Conservation (phyloP, 768 basidiomycete species). For the Leucogyrophana mollusca region DNA sequence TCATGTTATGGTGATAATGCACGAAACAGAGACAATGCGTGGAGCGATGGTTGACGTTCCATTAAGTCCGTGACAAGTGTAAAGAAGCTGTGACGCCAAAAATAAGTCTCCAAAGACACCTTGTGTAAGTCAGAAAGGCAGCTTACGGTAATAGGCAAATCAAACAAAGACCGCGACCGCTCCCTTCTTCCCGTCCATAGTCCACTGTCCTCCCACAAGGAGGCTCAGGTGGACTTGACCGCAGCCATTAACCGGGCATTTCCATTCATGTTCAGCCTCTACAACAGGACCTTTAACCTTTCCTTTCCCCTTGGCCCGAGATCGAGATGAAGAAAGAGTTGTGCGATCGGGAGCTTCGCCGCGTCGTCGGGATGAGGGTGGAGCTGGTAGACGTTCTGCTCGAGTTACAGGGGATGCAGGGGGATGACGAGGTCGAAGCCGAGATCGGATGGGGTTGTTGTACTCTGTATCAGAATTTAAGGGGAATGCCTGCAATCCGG, state of each 20-base stretch:
- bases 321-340: neutral
- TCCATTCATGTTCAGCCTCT: conserved; percentile 57
- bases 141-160: conserved; percentile 10
- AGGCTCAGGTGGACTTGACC: conserved; percentile 54
- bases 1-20: no score
- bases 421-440: conserved; percentile 49
- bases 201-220: conserved; percentile 58
- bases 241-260: conserved; percentile 64
- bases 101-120: no score
- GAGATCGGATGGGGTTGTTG: conserved; percentile 50
- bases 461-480: conserved; percentile 13
- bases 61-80: no score
- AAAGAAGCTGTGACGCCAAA: no score
- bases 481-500: conserved; percentile 11
- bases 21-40: no score
- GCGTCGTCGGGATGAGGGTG: conserved; percentile 1
- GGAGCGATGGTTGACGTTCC: no score
- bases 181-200: conserved; percentile 47
- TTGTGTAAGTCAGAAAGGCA: no score
- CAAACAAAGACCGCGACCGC: conserved; percentile 39
- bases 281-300: conserved; percentile 34
- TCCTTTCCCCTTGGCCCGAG: conserved; percentile 26
- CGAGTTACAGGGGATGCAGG: conserved; percentile 3
- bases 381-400: conserved; percentile 4
- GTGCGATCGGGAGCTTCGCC: neutral